Percentiles rank a stretch among this genome's conserved stretches.
Conservation (phyloP, 2,329 filamentous ascomycete species). For the Mariannaea sp. region DNA sequence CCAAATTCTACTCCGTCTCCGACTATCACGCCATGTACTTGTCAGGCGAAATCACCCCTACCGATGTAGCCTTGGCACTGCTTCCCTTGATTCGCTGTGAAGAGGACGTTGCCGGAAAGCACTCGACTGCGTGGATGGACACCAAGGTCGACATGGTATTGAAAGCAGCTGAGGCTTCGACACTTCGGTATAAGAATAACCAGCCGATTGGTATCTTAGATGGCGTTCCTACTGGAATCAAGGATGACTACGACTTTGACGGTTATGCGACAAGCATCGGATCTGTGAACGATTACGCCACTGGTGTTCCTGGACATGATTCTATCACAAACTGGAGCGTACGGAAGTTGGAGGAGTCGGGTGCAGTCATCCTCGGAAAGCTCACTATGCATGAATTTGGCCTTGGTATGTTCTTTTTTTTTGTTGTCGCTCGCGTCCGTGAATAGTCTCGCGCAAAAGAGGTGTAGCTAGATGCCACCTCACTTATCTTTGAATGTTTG, state of each 20-base stretch:
- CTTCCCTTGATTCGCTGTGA: conserved; percentile 52
- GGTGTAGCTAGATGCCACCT: too few species aligned
- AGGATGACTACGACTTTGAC: conserved; percentile 77
- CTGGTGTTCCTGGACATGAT: conserved; percentile 44
- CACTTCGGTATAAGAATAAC: conserved; percentile 55
- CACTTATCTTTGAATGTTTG: too few species aligned
- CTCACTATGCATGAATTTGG: conserved; percentile 79
- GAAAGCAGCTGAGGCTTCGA: conserved; percentile 51
- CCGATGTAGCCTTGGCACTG: conserved; percentile 51
- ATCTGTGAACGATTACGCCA: conserved; percentile 63
- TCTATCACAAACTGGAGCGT: conserved; percentile 70
- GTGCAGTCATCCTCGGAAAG: conserved; percentile 74
- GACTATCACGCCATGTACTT: conserved; percentile 53
- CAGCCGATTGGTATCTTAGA: conserved; percentile 68
- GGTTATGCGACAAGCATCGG: conserved; percentile 72
- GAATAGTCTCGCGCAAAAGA: neutral
- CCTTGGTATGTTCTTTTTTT: conserved; percentile 58
- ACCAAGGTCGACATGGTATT: conserved; percentile 48
- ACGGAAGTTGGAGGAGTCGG: conserved; percentile 69
- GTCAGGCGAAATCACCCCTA: conserved; percentile 51
- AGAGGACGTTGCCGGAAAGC: conserved; percentile 42
- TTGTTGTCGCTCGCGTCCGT: neutral
- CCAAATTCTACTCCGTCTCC: conserved; percentile 45
- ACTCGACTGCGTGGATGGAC: conserved; percentile 53
- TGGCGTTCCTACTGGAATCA: conserved; percentile 74